phyloP scores from a whole-genome alignment of 345 rosid genomes.

The Citrus trifoliata region DNA sequence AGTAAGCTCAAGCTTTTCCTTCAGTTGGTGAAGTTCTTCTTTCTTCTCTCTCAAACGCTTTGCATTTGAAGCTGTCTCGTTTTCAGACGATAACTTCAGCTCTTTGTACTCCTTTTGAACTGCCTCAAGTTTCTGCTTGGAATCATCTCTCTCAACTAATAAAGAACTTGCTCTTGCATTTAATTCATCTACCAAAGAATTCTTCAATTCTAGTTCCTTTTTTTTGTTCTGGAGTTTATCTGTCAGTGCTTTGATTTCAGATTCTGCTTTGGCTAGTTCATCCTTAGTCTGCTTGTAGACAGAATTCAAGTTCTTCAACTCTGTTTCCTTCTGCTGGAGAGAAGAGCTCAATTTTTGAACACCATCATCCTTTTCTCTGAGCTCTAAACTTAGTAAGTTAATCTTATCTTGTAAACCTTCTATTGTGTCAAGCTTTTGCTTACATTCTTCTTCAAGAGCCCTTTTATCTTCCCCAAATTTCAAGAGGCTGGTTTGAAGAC shows the following conservation, averaged over 20 bases:
- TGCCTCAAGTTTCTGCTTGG: slow-evolving; percentile 40
- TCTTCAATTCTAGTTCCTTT: slow-evolving; percentile 53
- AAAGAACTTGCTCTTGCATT: slow-evolving; percentile 46
- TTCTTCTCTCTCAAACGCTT: slow-evolving; percentile 47
- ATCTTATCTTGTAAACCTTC: slow-evolving; percentile 54
- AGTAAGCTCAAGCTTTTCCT: slow-evolving; percentile 48
- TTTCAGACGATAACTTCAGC: slow-evolving; percentile 57
- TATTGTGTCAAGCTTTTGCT: slow-evolving; percentile 45
- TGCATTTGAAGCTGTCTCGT: slow-evolving; percentile 48
- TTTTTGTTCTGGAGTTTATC: slow-evolving; percentile 38
- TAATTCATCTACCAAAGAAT: slow-evolving; percentile 46
- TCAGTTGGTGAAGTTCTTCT: slow-evolving; percentile 45
- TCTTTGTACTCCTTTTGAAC: slow-evolving; percentile 44
- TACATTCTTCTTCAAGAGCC: slow-evolving; percentile 52
- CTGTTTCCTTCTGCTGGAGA: slow-evolving; percentile 55
- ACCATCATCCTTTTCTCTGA: slow-evolving; percentile 56
- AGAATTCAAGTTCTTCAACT: slow-evolving; percentile 46
- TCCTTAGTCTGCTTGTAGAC: slow-evolving; percentile 40
- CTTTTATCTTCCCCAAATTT: slow-evolving; percentile 56
- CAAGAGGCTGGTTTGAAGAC: slow-evolving; percentile 47
- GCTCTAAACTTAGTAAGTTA: slow-evolving; percentile 54
- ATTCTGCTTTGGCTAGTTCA: slow-evolving; percentile 47
- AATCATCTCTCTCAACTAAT: slow-evolving; percentile 48
- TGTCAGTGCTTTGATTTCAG: slow-evolving; percentile 46
- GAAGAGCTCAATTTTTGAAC: slow-evolving; percentile 43